Conservation (phyloP, 2,329 filamentous ascomycete genomes). For the Claviceps digitariae region DNA sequence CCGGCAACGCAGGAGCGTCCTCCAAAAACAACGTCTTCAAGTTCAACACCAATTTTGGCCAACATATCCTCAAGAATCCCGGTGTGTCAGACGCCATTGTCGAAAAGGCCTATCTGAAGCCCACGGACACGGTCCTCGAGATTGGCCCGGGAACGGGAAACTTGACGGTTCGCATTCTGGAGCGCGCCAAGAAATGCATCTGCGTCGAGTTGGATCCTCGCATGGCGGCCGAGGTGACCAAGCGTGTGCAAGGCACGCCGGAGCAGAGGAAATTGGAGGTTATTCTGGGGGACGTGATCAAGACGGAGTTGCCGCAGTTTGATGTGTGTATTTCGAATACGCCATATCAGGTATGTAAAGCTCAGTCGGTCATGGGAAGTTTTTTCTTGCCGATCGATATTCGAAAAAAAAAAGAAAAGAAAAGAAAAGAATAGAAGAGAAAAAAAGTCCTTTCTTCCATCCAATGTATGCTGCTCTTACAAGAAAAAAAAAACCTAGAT, state of each 20-base stretch:
- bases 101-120: constrained; percentile 73
- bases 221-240: constrained; percentile 92
- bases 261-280: constrained; percentile 76
- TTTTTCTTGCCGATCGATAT: background rate
- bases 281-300: constrained; percentile 76
- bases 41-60: constrained; percentile 82
- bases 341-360: constrained; percentile 48
- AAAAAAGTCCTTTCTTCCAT: no score
- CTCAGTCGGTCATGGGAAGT: background rate
- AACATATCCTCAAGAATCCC: constrained; percentile 86
- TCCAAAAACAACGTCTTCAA: constrained; percentile 79
- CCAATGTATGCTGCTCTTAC: no score
- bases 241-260: constrained; percentile 82
- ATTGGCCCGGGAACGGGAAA: constrained; percentile 85
- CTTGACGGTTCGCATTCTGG: constrained; percentile 76
- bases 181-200: constrained; percentile 68
- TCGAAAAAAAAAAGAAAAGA: no score
- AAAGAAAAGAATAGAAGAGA: background rate
- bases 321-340: constrained; percentile 67
- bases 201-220: constrained; percentile 88
- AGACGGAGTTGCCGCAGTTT: constrained; percentile 62
- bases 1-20: constrained; percentile 4
- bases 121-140: constrained; percentile 81
- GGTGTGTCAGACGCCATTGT: constrained; percentile 62
- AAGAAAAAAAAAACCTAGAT: constrained; percentile 43